These are phyloP conservation scores for Talinum fruticosum DNA, from an alignment of 148 eudicot species.

Conservation along the genomic window DNA sequence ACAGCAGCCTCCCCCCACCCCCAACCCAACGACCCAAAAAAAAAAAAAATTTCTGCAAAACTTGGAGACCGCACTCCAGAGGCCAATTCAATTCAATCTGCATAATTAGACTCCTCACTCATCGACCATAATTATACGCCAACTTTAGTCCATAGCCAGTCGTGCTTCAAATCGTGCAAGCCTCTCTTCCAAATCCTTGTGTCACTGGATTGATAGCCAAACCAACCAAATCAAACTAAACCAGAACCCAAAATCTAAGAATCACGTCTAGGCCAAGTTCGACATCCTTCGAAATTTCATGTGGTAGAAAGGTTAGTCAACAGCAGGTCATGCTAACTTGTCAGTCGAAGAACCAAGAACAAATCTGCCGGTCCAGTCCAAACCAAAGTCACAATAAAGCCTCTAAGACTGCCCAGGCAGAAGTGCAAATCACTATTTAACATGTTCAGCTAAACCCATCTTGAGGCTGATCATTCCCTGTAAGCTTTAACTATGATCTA, in stretches of 20 bases:
- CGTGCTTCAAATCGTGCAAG: not conserved
- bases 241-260: not conserved
- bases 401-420: not conserved
- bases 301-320: conserved; percentile 27
- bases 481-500: not conserved
- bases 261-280: not conserved
- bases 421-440: not conserved
- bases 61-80: conserved; percentile 31
- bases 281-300: conserved; percentile 4
- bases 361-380: conserved; percentile 15
- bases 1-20: conserved; percentile 9
- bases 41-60: conserved; percentile 21
- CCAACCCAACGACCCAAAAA: not conserved
- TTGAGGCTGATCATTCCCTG: not conserved
- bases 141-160: not conserved
- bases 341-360: not conserved
- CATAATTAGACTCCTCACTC: conserved; percentile 17
- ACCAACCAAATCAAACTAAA: not conserved
- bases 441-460: not conserved
- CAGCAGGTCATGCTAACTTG: not conserved
- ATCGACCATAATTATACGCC: conserved; percentile 11
- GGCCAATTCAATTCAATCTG: conserved; percentile 23
- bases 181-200: not conserved
- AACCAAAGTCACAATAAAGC: too few relatives aligned
- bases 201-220: not conserved